Evolutionary conservation across 2,329 filamentous ascomycete genomes (phyloP).

Genomic region (Phialemoniopsis sp.): DNA sequence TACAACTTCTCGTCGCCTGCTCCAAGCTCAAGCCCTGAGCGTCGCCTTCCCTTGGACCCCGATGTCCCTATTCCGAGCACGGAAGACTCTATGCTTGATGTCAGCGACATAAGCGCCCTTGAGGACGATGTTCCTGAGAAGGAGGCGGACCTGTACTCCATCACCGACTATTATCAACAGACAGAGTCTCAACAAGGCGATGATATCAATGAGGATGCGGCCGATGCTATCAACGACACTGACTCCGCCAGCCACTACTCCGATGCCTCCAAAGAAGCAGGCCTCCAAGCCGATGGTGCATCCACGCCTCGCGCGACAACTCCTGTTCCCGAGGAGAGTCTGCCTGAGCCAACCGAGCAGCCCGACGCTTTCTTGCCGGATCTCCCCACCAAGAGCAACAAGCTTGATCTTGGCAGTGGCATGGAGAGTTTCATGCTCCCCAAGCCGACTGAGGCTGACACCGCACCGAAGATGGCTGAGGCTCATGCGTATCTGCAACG

Average conservation of each 20-base stretch:
- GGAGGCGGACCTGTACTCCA: constrained; percentile 60
- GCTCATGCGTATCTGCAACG: constrained; percentile 31
- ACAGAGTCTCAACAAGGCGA: constrained; percentile 35
- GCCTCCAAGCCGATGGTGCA: constrained; percentile 40
- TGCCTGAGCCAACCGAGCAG: constrained; percentile 12
- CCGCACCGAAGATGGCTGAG: constrained; percentile 28
- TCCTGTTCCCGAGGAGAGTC: constrained; percentile 19
- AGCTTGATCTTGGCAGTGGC: constrained; percentile 30
- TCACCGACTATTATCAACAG: constrained; percentile 62
- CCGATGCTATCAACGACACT: constrained; percentile 38
- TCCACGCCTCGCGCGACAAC: constrained; percentile 46
- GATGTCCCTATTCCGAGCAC: constrained; percentile 87
- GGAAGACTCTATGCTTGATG: constrained; percentile 61
- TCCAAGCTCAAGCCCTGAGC: constrained; percentile 52
- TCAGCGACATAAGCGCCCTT: too few relatives aligned
- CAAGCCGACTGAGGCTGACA: constrained; percentile 28
- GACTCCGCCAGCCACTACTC: constrained; percentile 55
- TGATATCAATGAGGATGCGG: constrained; percentile 18
- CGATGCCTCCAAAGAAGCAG: constrained; percentile 26
- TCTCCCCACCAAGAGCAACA: constrained; percentile 20
- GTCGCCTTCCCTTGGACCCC: constrained; percentile 67
- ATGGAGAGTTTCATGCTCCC: constrained; percentile 43
- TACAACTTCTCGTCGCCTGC: constrained; percentile 61
- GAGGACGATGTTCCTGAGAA: constrained; percentile 45
- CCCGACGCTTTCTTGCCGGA: constrained; percentile 27